These are phyloP conservation scores for Pholiota adiposa DNA, from an alignment of 1,284 basidiomycete genomes.

Conservation along the genomic window DNA sequence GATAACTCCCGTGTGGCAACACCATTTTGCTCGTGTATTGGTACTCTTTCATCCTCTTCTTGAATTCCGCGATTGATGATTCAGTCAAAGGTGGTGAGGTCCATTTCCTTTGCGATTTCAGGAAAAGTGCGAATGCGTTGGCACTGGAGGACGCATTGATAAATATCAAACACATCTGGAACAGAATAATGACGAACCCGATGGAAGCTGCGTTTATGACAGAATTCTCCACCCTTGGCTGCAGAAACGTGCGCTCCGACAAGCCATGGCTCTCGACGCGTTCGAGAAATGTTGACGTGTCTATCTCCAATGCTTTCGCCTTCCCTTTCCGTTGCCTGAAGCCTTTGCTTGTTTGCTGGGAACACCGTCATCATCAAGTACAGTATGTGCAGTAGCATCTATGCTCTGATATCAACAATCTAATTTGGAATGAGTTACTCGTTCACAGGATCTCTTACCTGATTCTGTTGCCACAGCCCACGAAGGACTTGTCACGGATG, in stretches of 20 bases:
- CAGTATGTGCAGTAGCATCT: not conserved
- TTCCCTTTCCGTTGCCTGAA: constrained; percentile 16
- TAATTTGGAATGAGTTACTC: no score
- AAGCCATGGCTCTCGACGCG: constrained; percentile 56
- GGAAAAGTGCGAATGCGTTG: constrained; percentile 82
- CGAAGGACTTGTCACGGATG: not conserved
- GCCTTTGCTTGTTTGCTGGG: not conserved
- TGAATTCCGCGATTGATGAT: constrained; percentile 57
- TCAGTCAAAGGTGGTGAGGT: constrained; percentile 60
- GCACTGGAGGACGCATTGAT: constrained; percentile 51
- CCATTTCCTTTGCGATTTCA: constrained; percentile 88
- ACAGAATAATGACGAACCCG: constrained; percentile 46
- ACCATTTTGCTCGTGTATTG: constrained; percentile 64
- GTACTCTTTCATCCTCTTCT: constrained; percentile 56
- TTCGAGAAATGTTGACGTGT: constrained; percentile 26
- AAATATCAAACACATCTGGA: no score
- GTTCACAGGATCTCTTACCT: not conserved
- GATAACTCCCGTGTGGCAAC: constrained; percentile 84
- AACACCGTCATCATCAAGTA: not conserved
- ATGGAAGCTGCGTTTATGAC: constrained; percentile 74
- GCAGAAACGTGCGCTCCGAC: constrained; percentile 86
- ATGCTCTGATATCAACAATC: not conserved
- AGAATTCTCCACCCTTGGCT: constrained; percentile 78
- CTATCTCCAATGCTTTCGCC: constrained; percentile 10
- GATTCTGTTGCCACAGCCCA: not conserved